Conservation (phyloP, 331 rosid genomes). For the Malus hybrid region DNA sequence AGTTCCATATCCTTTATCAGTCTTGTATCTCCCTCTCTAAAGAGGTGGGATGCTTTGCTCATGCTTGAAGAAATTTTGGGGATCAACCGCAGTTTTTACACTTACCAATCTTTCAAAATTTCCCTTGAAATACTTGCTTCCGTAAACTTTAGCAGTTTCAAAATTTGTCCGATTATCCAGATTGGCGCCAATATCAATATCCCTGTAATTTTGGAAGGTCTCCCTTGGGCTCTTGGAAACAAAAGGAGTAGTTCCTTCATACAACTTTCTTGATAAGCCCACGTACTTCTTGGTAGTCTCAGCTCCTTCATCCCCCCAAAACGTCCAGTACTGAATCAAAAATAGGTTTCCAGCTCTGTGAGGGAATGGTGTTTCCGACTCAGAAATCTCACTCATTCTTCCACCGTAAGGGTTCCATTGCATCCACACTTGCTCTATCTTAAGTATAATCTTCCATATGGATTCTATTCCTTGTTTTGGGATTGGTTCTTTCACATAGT, state of each 20-base stretch:
- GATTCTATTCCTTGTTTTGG: neutral
- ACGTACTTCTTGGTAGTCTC: neutral
- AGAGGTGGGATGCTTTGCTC: conserved; percentile 9
- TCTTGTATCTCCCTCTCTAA: neutral
- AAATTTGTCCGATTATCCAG: neutral
- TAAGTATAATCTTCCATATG: neutral
- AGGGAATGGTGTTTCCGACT: neutral
- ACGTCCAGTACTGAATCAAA: neutral
- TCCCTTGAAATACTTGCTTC: neutral
- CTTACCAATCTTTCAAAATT: neutral
- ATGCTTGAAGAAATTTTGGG: neutral
- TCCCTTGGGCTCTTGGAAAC: neutral
- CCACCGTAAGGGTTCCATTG: neutral
- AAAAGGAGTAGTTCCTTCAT: neutral
- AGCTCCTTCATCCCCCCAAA: neutral
- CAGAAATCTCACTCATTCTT: neutral
- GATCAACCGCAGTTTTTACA: conserved; percentile 4
- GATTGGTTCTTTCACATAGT: neutral
- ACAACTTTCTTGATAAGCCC: neutral
- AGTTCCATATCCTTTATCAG: no score
- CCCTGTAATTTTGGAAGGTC: neutral
- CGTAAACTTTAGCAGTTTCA: neutral
- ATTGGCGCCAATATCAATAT: neutral
- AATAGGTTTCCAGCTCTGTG: neutral
- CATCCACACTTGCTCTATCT: neutral